Evolutionary conservation across 2,329 filamentous ascomycete genomes (phyloP).

Genomic region (Paramyrothecium roridum): DNA sequence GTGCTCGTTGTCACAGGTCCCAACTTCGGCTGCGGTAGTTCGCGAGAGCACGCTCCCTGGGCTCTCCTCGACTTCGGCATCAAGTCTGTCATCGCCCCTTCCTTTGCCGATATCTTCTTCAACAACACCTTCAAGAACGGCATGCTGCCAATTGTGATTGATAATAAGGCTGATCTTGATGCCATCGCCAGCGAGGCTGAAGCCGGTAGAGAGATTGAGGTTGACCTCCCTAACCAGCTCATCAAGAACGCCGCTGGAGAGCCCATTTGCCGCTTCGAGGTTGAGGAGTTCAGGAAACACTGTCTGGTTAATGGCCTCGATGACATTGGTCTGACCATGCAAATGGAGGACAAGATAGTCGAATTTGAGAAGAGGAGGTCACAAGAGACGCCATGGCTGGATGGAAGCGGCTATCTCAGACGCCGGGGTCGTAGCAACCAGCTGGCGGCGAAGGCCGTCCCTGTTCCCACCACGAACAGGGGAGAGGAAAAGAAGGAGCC

Average conservation of each 20-base stretch:
- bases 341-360: constrained; percentile 84
- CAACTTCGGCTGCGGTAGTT: constrained; percentile 94
- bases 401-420: constrained; percentile 79
- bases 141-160: constrained; percentile 85
- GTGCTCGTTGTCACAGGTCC: constrained; percentile 87
- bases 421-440: constrained; percentile 51
- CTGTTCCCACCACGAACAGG: constrained; percentile 84
- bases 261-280: constrained; percentile 75
- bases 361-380: constrained; percentile 78
- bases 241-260: constrained; percentile 75
- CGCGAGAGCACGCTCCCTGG: constrained; percentile 95
- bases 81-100: constrained; percentile 86
- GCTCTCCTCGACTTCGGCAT: constrained; percentile 96
- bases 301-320: constrained; percentile 91
- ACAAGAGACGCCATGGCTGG: constrained; percentile 81
- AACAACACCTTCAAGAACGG: constrained; percentile 99
- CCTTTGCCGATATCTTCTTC: constrained; percentile 79
- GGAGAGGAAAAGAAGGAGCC: constrained; percentile 83
- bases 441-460: constrained; percentile 56
- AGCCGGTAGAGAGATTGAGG: constrained; percentile 79
- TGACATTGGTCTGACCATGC: constrained; percentile 92
- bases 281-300: constrained; percentile 92
- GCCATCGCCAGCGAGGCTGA: constrained; percentile 73
- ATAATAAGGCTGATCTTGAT: constrained; percentile 62
- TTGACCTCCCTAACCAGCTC: constrained; percentile 81